Evolutionary conservation across 2,329 filamentous ascomycete genomes (phyloP).

Genomic region (Penicillium sp.): DNA sequence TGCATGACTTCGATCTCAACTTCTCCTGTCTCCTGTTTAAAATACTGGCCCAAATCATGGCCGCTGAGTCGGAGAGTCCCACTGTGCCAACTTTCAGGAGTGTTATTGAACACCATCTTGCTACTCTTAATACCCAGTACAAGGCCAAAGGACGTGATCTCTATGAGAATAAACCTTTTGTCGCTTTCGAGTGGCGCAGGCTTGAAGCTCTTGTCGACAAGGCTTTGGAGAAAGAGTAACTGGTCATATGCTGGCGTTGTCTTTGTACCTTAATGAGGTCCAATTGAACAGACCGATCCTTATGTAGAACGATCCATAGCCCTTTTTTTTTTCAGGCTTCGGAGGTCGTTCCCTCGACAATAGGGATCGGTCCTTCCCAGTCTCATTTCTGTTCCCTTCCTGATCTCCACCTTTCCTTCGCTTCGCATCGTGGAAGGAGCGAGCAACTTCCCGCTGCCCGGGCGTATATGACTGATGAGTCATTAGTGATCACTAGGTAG

Average conservation of each 20-base stretch:
- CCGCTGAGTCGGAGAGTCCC: slow-evolving; percentile 24
- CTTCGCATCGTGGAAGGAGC: too few species aligned
- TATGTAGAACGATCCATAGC: not conserved
- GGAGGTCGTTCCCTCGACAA: too few species aligned
- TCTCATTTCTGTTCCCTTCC: too few species aligned
- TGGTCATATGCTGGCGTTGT: not conserved
- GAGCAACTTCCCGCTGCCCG: too few species aligned
- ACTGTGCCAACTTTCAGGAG: slow-evolving; percentile 31
- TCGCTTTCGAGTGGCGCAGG: slow-evolving; percentile 54
- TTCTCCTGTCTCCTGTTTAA: slow-evolving; percentile 35
- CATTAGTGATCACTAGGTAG: too few species aligned
- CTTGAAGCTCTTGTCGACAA: slow-evolving; percentile 39
- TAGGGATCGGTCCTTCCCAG: too few species aligned
- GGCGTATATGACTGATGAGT: too few species aligned
- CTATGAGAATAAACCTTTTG: too few species aligned
- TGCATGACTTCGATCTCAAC: slow-evolving; percentile 29
- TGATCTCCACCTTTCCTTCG: too few species aligned
- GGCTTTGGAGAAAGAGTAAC: slow-evolving; percentile 28
- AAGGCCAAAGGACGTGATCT: slow-evolving; percentile 29
- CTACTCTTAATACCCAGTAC: slow-evolving; percentile 29
- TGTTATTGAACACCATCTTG: slow-evolving; percentile 26
- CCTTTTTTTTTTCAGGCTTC: too few species aligned
- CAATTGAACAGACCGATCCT: not conserved
- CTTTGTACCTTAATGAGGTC: not conserved
- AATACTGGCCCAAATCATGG: slow-evolving; percentile 29